A percentile compares a stretch with the other conserved stretches of the same genome.
Evolutionary conservation across 768 basidiomycete species (phyloP).

Genomic region (Botryobasidium botryosum): DNA sequence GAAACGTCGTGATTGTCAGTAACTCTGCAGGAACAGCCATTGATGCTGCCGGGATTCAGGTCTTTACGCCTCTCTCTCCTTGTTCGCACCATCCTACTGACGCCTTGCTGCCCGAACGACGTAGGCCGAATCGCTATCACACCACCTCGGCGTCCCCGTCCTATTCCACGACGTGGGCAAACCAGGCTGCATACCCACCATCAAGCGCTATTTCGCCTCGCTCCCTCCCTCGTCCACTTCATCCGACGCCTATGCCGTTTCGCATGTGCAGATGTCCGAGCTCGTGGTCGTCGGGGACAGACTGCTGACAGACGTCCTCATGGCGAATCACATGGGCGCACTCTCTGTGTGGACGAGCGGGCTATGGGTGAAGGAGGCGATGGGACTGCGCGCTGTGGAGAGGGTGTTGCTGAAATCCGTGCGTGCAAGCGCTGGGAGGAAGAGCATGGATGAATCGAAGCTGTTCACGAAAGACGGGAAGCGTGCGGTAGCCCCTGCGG

Average conservation of each 20-base stretch:
- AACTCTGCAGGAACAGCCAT: conserved; percentile 75
- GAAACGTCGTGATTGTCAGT: conserved; percentile 76
- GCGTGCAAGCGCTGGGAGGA: too few species aligned
- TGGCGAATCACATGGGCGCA: conserved; percentile 57
- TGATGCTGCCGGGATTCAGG: conserved; percentile 65
- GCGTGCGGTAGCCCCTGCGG: too few species aligned
- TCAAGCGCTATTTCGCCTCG: conserved; percentile 49
- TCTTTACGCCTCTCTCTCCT: conserved; percentile 15
- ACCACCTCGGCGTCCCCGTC: conserved; percentile 66
- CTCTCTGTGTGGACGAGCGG: conserved; percentile 13
- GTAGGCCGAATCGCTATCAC: conserved; percentile 73
- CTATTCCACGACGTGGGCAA: conserved; percentile 62
- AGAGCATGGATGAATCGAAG: too few species aligned
- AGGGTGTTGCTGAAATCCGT: too few species aligned
- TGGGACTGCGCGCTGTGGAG: conserved; percentile 11
- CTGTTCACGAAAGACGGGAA: too few species aligned
- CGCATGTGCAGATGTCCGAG: conserved; percentile 18
- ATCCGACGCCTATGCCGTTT: not conserved
- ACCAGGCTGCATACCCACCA: conserved; percentile 61
- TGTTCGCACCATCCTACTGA: not conserved
- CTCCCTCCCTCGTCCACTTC: conserved; percentile 10
- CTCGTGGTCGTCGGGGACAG: conserved; percentile 83
- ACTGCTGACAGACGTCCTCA: conserved; percentile 77
- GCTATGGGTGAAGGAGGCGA: conserved; percentile 15
- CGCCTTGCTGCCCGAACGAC: not conserved